These are phyloP conservation scores for Malus domestica DNA, from an alignment of 306 rosid species.

Conservation along the genomic window DNA sequence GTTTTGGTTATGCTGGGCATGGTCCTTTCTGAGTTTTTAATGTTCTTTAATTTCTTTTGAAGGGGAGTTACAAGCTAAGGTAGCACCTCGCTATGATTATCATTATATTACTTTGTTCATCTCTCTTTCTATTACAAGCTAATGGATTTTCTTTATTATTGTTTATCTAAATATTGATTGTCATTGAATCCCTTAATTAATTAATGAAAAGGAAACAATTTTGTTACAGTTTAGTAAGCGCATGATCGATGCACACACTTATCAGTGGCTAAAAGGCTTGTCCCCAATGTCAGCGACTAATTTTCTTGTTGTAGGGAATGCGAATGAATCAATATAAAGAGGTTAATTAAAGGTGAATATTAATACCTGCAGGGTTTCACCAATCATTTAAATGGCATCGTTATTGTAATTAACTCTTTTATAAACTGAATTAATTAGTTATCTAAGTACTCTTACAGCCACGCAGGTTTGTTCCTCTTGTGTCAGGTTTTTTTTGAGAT, in stretches of 20 bases:
- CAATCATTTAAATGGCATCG: not conserved
- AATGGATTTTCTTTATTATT: not conserved
- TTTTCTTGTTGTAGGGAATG: too few species aligned
- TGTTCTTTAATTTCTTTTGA: not conserved
- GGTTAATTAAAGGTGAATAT: too few species aligned
- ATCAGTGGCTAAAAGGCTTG: too few species aligned
- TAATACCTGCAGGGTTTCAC: not conserved
- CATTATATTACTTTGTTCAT: not conserved
- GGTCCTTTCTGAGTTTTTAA: slow-evolving; percentile 24
- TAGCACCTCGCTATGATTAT: not conserved
- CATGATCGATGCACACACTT: not conserved
- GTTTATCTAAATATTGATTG: not conserved
- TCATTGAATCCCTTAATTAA: not conserved
- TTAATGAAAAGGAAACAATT: not conserved
- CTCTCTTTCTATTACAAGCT: not conserved
- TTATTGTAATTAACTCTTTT: not conserved
- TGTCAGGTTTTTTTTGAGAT: not conserved
- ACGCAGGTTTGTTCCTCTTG: not conserved
- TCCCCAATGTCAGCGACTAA: too few species aligned
- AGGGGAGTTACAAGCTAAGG: slow-evolving; percentile 10
- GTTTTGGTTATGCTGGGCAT: slow-evolving; percentile 26
- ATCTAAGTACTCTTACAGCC: not conserved
- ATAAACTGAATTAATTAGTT: not conserved
- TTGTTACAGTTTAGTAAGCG: not conserved
- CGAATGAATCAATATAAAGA: too few species aligned